Conservation (phyloP, 2,329 filamentous ascomycete genomes). For the Cladobotryum protrusum region DNA sequence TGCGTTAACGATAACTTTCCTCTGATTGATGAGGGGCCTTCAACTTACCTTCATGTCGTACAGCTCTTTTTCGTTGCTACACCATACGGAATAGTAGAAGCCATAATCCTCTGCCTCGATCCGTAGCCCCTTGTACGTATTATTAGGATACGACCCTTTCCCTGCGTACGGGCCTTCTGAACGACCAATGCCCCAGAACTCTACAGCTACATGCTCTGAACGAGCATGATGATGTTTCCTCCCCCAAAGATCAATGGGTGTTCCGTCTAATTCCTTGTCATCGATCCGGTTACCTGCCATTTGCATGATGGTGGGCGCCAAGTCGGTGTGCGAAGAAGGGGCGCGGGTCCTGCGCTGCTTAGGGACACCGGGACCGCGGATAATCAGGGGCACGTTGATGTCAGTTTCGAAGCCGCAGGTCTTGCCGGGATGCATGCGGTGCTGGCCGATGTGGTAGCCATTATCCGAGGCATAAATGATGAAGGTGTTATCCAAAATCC, state of each 20-base stretch:
- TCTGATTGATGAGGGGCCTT: too few species aligned
- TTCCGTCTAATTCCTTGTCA: conserved; percentile 44
- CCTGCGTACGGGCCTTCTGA: conserved; percentile 29
- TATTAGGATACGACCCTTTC: conserved; percentile 28
- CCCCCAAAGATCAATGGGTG: conserved; percentile 40
- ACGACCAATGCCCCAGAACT: conserved; percentile 46
- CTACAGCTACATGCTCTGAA: conserved; percentile 50
- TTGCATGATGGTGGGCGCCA: conserved; percentile 54
- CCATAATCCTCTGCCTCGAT: conserved; percentile 49
- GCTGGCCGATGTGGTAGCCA: conserved; percentile 55
- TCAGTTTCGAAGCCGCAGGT: conserved; percentile 54
- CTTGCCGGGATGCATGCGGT: conserved; percentile 53
- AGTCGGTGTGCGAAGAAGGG: conserved; percentile 56
- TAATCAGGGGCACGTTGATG: conserved; percentile 50
- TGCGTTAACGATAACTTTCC: too few species aligned
- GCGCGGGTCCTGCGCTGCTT: conserved; percentile 32
- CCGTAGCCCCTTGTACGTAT: conserved; percentile 58
- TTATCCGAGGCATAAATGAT: conserved; percentile 56
- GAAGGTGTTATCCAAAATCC: conserved; percentile 57
- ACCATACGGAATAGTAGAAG: conserved; percentile 64
- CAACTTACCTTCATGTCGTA: conserved; percentile 49
- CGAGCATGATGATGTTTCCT: conserved; percentile 17
- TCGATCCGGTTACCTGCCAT: conserved; percentile 38
- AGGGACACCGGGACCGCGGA: conserved; percentile 49
- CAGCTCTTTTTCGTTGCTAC: conserved; percentile 59